A percentile compares a stretch with the other conserved stretches of the same genome.
Conservation (phyloP, 2,329 filamentous ascomycete species). For the Aschersonia sp. region DNA sequence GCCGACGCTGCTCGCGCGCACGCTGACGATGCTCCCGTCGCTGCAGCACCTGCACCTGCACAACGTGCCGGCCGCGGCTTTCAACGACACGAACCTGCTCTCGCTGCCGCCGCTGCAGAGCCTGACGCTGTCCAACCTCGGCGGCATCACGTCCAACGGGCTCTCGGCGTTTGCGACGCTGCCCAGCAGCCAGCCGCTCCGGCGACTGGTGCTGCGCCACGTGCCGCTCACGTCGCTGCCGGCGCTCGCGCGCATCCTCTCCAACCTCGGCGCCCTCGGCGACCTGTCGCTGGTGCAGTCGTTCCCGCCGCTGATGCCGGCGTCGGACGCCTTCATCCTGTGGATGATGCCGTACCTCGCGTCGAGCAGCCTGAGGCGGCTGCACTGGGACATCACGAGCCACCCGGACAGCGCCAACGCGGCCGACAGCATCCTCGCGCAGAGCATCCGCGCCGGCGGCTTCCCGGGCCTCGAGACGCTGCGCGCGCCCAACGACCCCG, state of each 20-base stretch:
- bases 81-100: conserved; percentile 40
- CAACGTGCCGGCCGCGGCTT: conserved; percentile 37
- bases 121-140: conserved; percentile 39
- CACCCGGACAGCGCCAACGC: conserved; percentile 26
- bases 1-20: conserved; percentile 33
- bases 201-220: conserved; percentile 38
- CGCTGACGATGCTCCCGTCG: conserved; percentile 34
- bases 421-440: conserved; percentile 49
- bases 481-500: conserved; percentile 53
- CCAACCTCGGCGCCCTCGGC: conserved; percentile 33
- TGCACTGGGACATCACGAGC: conserved; percentile 53
- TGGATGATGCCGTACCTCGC: conserved; percentile 52
- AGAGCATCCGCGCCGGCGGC: conserved; percentile 42
- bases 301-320: conserved; percentile 37
- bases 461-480: conserved; percentile 48
- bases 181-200: conserved; percentile 27
- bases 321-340: conserved; percentile 35
- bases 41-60: conserved; percentile 46
- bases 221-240: conserved; percentile 40
- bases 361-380: conserved; percentile 32
- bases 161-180: conserved; percentile 42
- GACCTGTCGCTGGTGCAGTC: conserved; percentile 40
- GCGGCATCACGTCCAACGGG: conserved; percentile 40
- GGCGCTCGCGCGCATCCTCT: conserved; percentile 43
- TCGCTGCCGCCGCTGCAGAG: conserved; percentile 38